Evolutionary conservation across 2,329 filamentous ascomycete genomes (phyloP), one percentile per base, ranked within the genome.

Genomic region (Aureobasidium sp.): DNA sequence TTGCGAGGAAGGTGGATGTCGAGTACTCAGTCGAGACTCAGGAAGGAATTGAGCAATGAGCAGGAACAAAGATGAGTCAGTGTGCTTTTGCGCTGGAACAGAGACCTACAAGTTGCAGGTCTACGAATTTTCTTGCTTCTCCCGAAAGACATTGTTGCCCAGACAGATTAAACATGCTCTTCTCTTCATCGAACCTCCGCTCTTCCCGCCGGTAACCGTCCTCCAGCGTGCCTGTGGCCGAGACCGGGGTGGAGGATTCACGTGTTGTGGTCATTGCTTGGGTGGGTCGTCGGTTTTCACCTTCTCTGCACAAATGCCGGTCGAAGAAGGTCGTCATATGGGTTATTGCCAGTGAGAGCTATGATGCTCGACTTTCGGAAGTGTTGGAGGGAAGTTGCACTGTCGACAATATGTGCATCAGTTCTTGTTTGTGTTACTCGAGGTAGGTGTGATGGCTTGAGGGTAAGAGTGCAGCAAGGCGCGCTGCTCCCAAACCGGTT

Each of bases 151-250:
- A 44, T 44, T 35, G 53, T 44, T 24, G 33, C 39, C 29, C 17
- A 45, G 53, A 45, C 53, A 44, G 53, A 45, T 47, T n/a, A 44
- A 57, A 57, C 53, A 57, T 57, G 53, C 53, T 57, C 53, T 54
- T 54, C 42, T 17, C 17, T 14, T 29, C 14, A n/a, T 17, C 27
- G 45, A 48, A 48, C 11, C 24, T 29, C 35, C 50, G 50, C 50
- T 14, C 37, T 54, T 54, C 53, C 53, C 53, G 40, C 53, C 53
- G 53, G 35, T 57, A 57, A 57, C 11, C 53, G 53, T 57, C 54
- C 31, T 27, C 3, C 19, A 42, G 35, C 14, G 19, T 19, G 27
- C 33, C 19, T 42, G 27, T 57, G 35, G 54, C 54, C 54, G 54
- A 58, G 31, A 42, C 39, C 42, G 54, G 53, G 54, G 54, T 58